Percentiles rank a stretch among this genome's conserved stretches.
Conservation (phyloP, 2,329 filamentous ascomycete genomes). For the Phoma sp. region DNA sequence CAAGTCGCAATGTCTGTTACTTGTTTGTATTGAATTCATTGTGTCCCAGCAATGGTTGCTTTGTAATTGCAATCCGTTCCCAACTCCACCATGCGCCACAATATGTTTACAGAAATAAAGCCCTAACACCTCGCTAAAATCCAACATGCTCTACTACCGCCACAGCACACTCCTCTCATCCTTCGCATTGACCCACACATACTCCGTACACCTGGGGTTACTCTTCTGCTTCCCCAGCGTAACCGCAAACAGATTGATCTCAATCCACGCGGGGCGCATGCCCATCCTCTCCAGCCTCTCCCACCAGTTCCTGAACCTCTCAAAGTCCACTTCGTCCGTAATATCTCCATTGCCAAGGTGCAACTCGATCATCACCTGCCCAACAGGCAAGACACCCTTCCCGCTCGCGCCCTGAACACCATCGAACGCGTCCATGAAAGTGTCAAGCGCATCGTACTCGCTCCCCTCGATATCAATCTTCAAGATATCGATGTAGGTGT, state of each 20-base stretch:
- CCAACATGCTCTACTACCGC: constrained; percentile 12
- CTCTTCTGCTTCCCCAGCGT: constrained; percentile 34
- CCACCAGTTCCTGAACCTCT: constrained; percentile 41
- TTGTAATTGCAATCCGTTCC: not conserved
- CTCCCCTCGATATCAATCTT: constrained; percentile 44
- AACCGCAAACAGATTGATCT: constrained; percentile 42
- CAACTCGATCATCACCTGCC: constrained; percentile 44
- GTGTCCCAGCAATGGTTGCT: too few species aligned
- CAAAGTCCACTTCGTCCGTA: constrained; percentile 31
- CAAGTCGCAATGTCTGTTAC: too few species aligned
- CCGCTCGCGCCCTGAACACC: constrained; percentile 23
- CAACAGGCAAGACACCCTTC: constrained; percentile 35
- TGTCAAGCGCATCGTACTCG: constrained; percentile 39
- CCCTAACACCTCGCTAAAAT: not conserved
- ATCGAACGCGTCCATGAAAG: constrained; percentile 40
- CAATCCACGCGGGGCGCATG: constrained; percentile 44
- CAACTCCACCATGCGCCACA: not conserved
- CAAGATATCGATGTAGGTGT: constrained; percentile 43
- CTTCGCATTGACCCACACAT: constrained; percentile 43
- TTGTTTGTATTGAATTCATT: too few species aligned
- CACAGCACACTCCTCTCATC: constrained; percentile 38
- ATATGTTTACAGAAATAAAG: not conserved
- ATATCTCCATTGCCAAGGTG: constrained; percentile 34
- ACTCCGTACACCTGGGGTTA: constrained; percentile 41
- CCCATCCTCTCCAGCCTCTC: constrained; percentile 43